Conservation (phyloP, 23 red algal species). For the Gracilaria domingensis region DNA sequence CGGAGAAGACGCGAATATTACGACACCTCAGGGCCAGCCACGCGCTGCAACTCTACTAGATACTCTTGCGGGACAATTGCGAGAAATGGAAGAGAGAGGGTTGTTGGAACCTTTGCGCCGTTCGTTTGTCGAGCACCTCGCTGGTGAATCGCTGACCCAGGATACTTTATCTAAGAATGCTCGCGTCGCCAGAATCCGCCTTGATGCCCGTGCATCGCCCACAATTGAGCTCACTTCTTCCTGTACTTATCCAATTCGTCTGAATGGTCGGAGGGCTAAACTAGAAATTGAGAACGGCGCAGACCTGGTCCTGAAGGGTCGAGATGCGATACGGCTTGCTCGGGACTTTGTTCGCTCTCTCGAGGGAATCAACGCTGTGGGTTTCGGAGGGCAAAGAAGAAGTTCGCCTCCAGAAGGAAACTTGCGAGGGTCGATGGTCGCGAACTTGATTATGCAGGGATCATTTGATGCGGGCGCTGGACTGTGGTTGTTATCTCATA, state of each 20-base stretch:
- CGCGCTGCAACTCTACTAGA: too few species aligned
- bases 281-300: not conserved
- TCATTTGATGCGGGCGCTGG: not conserved
- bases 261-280: not conserved
- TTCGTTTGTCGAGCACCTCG: not conserved
- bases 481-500: not conserved
- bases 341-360: not conserved
- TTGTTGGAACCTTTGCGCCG: not conserved
- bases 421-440: not conserved
- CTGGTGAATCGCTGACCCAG: not conserved
- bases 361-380: not conserved
- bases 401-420: not conserved
- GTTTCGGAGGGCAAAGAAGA: not conserved
- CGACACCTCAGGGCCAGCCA: too few species aligned
- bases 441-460: not conserved
- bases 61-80: not conserved
- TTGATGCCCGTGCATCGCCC: not conserved
- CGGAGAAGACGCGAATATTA: not conserved
- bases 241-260: not conserved
- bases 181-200: not conserved
- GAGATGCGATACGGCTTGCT: not conserved
- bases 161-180: not conserved
- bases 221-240: not conserved
- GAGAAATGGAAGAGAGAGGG: not conserved
- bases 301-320: not conserved